phyloP scores from a whole-genome alignment of 805 yeast genomes.

The Candida schatavii region DNA sequence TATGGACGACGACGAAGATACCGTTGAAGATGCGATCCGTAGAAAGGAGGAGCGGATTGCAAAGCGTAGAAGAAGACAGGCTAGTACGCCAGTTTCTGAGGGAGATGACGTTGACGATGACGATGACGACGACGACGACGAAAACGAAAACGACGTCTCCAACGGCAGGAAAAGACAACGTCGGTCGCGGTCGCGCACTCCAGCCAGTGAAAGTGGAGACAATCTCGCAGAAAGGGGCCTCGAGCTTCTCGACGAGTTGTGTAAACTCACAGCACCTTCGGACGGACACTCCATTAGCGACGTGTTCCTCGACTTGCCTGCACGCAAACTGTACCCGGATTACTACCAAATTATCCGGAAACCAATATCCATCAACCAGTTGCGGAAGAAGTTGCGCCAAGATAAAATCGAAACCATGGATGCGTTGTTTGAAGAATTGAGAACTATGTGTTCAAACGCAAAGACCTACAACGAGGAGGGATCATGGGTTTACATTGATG shows the following conservation, averaged over 20 bases:
- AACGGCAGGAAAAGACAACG: slow-evolving; percentile 16
- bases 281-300: slow-evolving; percentile 37
- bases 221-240: slow-evolving; percentile 23
- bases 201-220: slow-evolving; percentile 15
- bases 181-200: slow-evolving; percentile 13
- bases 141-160: slow-evolving; percentile 17
- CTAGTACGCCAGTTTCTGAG: slow-evolving; percentile 15
- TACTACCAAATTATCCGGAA: slow-evolving; percentile 63
- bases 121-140: slow-evolving; percentile 24
- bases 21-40: slow-evolving; percentile 56
- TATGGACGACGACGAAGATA: slow-evolving; percentile 68
- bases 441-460: slow-evolving; percentile 70
- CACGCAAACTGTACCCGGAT: slow-evolving; percentile 76
- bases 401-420: slow-evolving; percentile 36
- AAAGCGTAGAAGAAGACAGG: slow-evolving; percentile 33
- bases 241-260: slow-evolving; percentile 42
- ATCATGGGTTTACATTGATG: slow-evolving; percentile 61
- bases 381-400: slow-evolving; percentile 47
- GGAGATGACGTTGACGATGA: slow-evolving; percentile 21
- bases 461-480: slow-evolving; percentile 68
- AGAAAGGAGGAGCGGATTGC: slow-evolving; percentile 46
- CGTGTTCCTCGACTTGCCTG: slow-evolving; percentile 66
- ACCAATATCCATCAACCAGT: slow-evolving; percentile 59
- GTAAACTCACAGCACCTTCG: slow-evolving; percentile 41
- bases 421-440: slow-evolving; percentile 58